Percentiles rank a stretch among this genome's conserved stretches.
Evolutionary conservation across 768 basidiomycete genomes (phyloP).

Genomic region (Leccinellum luteum): DNA sequence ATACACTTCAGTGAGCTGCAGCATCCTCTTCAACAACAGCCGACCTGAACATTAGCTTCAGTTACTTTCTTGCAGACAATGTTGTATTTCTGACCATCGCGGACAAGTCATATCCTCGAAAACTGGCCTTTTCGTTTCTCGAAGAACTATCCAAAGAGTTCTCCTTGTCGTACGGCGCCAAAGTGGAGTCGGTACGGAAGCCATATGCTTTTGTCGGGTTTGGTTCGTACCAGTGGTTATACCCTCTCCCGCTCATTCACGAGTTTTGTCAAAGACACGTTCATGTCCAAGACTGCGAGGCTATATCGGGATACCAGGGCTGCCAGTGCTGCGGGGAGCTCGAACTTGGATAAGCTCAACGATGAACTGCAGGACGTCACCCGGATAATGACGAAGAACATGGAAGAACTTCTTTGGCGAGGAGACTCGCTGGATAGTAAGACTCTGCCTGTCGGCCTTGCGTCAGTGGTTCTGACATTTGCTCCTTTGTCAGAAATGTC

Average conservation of each 20-base stretch:
- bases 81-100: constrained; percentile 94
- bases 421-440: constrained; percentile 95
- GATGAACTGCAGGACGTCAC: constrained; percentile 98
- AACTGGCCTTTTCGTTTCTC: constrained; percentile 95
- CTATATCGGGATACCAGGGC: constrained; percentile 93
- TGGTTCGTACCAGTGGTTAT: constrained; percentile 52
- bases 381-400: constrained; percentile 99
- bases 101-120: constrained; percentile 95
- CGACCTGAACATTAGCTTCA: constrained; percentile 32
- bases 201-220: constrained; percentile 99
- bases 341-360: constrained; percentile 82
- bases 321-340: constrained; percentile 61
- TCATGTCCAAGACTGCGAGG: constrained; percentile 97
- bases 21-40: neutral
- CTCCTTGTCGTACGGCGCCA: constrained; percentile 84
- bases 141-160: constrained; percentile 98
- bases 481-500: constrained; percentile 75
- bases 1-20: constrained; percentile 86
- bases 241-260: constrained; percentile 2
- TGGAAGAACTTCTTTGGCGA: constrained; percentile 98
- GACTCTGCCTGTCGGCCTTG: constrained; percentile 28
- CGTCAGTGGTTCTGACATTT: neutral
- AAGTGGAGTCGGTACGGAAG: constrained; percentile 87
- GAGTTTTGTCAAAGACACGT: constrained; percentile 68
- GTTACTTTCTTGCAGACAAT: constrained; percentile 93